These are phyloP conservation scores for Graphiopsis chlorocephala DNA, from an alignment of 2,329 filamentous ascomycete species.

Conservation along the genomic window DNA sequence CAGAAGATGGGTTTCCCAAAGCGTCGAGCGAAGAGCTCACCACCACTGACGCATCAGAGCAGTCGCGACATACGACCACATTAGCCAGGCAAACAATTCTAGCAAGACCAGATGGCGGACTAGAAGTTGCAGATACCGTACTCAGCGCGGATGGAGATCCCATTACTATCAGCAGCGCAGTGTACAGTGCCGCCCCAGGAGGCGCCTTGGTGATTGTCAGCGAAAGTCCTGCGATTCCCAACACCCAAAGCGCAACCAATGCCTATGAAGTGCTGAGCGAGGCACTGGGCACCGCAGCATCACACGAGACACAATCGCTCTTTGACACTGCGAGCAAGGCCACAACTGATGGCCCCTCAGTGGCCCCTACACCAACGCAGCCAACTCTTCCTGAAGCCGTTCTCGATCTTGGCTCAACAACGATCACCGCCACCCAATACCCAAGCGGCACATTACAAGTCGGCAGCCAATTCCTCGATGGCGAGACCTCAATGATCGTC, in stretches of 20 bases:
- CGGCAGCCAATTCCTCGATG: neutral
- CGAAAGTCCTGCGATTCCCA: neutral
- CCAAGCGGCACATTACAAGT: neutral
- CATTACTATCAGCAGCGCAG: neutral
- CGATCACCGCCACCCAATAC: neutral
- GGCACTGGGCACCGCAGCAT: neutral
- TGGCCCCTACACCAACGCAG: neutral
- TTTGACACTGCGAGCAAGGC: too few species aligned
- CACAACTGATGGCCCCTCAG: neutral
- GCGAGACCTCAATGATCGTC: neutral
- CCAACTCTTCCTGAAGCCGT: neutral
- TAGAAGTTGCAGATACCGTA: neutral
- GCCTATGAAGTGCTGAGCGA: conserved; percentile 6
- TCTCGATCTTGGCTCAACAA: neutral
- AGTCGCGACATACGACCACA: neutral
- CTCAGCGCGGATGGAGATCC: neutral
- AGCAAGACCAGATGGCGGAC: neutral
- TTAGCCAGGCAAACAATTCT: neutral
- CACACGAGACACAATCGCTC: neutral
- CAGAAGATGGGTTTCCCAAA: neutral
- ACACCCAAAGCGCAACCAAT: neutral
- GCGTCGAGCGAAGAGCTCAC: too few species aligned
- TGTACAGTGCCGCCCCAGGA: neutral
- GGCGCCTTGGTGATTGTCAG: neutral
- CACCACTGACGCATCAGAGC: neutral